These are phyloP conservation scores for Carallia pectinifolia DNA, from an alignment of 345 rosid species.

Conservation along the genomic window DNA sequence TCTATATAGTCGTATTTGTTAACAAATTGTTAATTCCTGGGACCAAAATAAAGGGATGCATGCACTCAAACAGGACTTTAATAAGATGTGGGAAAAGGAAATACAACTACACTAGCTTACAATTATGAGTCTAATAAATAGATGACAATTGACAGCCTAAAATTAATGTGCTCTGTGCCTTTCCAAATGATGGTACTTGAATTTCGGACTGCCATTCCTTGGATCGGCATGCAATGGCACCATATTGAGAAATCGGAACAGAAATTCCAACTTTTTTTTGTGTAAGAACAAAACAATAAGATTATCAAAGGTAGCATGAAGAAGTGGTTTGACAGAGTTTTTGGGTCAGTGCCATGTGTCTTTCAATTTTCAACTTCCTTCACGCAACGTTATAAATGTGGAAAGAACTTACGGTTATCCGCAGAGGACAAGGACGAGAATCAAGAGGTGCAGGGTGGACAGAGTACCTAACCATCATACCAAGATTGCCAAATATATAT, in stretches of 20 bases:
- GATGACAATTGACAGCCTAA: conserved; percentile 10
- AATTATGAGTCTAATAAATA: conserved; percentile 4
- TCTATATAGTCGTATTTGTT: too few species aligned
- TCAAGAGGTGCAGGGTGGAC: conserved; percentile 3
- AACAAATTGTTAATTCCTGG: too few species aligned
- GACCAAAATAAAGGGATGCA: not conserved
- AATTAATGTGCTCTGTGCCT: conserved; percentile 14
- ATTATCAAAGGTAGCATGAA: conserved; percentile 2
- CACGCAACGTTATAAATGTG: not conserved
- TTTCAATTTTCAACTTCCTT: not conserved
- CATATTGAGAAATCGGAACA: conserved; percentile 5
- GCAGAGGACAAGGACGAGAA: conserved; percentile 15
- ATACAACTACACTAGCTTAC: not conserved
- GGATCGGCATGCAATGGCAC: conserved; percentile 13
- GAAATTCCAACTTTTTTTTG: conserved; percentile 15
- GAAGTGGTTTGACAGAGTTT: too few species aligned
- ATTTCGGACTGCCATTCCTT: conserved; percentile 20
- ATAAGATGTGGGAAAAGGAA: conserved; percentile 2
- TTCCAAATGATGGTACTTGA: conserved; percentile 6
- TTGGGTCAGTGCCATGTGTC: conserved; percentile 14
- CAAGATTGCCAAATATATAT: not conserved
- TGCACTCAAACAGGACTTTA: not conserved
- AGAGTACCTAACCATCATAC: not conserved
- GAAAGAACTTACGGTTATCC: not conserved
- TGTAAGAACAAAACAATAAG: conserved; percentile 7